Evolutionary conservation across 768 basidiomycete genomes (phyloP), one percentile per base, ranked within the genome.

Genomic region (Flagelloscypha sp.): DNA sequence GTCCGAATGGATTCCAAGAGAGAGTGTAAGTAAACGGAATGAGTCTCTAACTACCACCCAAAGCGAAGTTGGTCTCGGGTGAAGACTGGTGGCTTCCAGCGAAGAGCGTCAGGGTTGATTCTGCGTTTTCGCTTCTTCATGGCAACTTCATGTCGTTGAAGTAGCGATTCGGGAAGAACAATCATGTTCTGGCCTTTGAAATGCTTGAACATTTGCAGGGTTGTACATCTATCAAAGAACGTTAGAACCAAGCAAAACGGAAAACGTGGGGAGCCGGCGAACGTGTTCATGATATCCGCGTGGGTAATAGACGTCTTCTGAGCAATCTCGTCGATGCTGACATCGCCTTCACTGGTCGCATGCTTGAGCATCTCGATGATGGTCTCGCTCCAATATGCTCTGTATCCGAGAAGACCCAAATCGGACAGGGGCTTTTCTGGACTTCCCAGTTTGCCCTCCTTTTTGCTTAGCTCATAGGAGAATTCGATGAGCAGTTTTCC

Each of bases 281-380:
- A 97, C 94, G 95, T 98, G 63, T 95, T 94, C 84, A 94, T 90
- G 39, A 99, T 80, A 56, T 99, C 95, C 20, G 83, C 79, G 48
- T 94, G 92, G 4, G 89, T 92, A 57, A 99, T 93, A 11, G 87
- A 72, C 3, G 94, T 98, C 63, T 78, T 84, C 59, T 93, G 85
- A 7, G 95, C 93, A 47, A 99, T 93, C 50, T 98, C 95, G 49
- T 99, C 95, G 47, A 99, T 84, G 55, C 84, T 88, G 36, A 98
- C 66, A 48, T 89, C 86, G 25, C 72, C 72, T 35, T 85, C 83
- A 35, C 80, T 74, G 11, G 58, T 63, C 15, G 75, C 70, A 42
- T 69, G 74, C 42, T 94, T 61, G 29, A 99, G 63, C 20, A 92
- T 66, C 39, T 97, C 92, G 49, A 98, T 80, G 50, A 97, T 98